Evolutionary conservation across 345 rosid genomes (phyloP).

Genomic region (Dipteronia dyeriana): DNA sequence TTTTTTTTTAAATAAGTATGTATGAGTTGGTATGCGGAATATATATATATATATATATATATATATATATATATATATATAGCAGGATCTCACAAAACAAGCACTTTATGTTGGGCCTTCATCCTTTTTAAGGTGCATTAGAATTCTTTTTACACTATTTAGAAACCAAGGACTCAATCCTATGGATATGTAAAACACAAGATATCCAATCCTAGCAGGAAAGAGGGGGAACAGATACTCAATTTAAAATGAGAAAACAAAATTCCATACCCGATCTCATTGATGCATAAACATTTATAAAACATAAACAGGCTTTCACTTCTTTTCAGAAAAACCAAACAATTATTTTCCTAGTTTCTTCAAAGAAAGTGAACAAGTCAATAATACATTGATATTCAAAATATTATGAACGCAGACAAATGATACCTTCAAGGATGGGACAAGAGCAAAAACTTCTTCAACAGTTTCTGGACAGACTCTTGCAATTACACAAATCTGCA

Average conservation of each 20-base stretch:
- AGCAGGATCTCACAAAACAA: background rate
- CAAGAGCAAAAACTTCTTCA: constrained; percentile 80
- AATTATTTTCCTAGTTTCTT: background rate
- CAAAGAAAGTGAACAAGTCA: background rate
- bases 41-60: background rate
- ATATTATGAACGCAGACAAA: background rate
- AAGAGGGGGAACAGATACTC: background rate
- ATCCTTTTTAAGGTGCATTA: background rate
- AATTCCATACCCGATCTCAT: too few relatives aligned
- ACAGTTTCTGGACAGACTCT: constrained; percentile 69
- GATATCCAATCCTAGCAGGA: background rate
- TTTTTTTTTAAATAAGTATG: too few relatives aligned
- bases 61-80: background rate
- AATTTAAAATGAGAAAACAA: too few relatives aligned
- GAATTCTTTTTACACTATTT: background rate
- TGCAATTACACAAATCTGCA: constrained; percentile 76
- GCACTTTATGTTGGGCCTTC: too few relatives aligned
- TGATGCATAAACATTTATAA: background rate
- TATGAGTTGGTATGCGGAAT: background rate
- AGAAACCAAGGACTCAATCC: background rate
- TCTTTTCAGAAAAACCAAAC: background rate
- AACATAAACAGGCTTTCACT: background rate
- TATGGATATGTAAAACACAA: background rate
- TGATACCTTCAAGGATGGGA: constrained; percentile 77
- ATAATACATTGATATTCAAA: background rate